These are phyloP conservation scores for Bodo saltans DNA, from an alignment of 78 protist genomes.

Conservation along the genomic window DNA sequence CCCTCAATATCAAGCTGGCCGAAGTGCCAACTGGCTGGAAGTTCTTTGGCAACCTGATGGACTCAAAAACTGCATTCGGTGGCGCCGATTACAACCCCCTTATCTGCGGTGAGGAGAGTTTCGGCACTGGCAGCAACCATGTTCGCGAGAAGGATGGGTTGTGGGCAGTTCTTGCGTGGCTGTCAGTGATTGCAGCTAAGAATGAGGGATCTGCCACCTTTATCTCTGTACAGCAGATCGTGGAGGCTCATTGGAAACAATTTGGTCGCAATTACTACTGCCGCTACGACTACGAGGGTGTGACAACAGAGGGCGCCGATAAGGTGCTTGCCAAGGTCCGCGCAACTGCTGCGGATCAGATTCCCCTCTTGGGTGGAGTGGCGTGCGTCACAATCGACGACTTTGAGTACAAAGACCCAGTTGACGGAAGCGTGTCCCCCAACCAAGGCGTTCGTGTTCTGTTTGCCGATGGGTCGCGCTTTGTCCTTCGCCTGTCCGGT, in stretches of 20 bases:
- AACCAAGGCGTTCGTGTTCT: slow-evolving; percentile 80
- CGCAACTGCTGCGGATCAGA: neutral
- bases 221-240: slow-evolving; percentile 65
- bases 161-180: slow-evolving; percentile 88
- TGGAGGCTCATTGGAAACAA: slow-evolving; percentile 68
- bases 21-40: slow-evolving; percentile 96
- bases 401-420: slow-evolving; percentile 84
- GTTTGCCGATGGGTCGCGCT: slow-evolving; percentile 80
- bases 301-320: slow-evolving; percentile 54
- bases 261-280: slow-evolving; percentile 88
- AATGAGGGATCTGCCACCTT: slow-evolving; percentile 23
- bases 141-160: slow-evolving; percentile 97
- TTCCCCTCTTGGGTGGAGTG: neutral
- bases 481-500: slow-evolving; percentile 85
- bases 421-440: slow-evolving; percentile 58
- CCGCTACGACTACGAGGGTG: slow-evolving; percentile 86
- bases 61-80: slow-evolving; percentile 42
- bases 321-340: slow-evolving; percentile 48
- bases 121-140: slow-evolving; percentile 93
- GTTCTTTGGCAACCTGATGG: slow-evolving; percentile 95
- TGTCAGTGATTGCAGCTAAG: slow-evolving; percentile 59
- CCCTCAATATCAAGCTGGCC: slow-evolving; percentile 37
- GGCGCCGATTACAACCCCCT: slow-evolving; percentile 15
- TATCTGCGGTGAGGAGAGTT: slow-evolving; percentile 92
- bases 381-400: slow-evolving; percentile 53